These are phyloP conservation scores for Rhizopogon salebrosus DNA, from an alignment of 768 basidiomycete species.

Conservation along the genomic window DNA sequence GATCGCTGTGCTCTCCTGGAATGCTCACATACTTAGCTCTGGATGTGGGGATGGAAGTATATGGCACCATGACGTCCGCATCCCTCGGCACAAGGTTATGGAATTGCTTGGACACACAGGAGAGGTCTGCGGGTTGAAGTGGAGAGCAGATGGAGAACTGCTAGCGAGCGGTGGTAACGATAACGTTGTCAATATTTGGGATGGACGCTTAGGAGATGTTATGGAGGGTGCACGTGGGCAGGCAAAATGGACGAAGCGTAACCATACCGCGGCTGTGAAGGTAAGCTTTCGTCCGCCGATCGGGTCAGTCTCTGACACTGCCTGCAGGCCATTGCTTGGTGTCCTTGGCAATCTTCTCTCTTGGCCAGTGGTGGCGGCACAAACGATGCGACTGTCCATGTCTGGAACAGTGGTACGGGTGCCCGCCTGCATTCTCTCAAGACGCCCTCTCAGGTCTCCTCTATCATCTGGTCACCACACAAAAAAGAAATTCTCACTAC, in stretches of 20 bases:
- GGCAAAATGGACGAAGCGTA: slow-evolving; percentile 88
- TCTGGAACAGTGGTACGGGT: slow-evolving; percentile 91
- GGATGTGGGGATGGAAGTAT: slow-evolving; percentile 95
- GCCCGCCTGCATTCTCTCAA: slow-evolving; percentile 83
- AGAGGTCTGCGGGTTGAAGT: slow-evolving; percentile 90
- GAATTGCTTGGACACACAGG: slow-evolving; percentile 87
- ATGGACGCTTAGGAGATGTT: slow-evolving; percentile 67
- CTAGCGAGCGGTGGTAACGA: slow-evolving; percentile 96
- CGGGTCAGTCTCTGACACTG: not conserved
- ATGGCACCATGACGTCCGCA: slow-evolving; percentile 92
- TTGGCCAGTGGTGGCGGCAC: slow-evolving; percentile 95
- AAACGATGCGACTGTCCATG: slow-evolving; percentile 83
- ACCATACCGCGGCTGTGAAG: slow-evolving; percentile 87
- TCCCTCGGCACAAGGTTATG: slow-evolving; percentile 83
- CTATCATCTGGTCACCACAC: slow-evolving; percentile 81
- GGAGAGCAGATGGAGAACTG: slow-evolving; percentile 83
- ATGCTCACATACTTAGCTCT: slow-evolving; percentile 76
- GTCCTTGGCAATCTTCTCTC: slow-evolving; percentile 90
- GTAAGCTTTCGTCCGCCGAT: slow-evolving; percentile 22
- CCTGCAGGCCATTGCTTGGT: slow-evolving; percentile 89
- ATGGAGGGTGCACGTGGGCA: slow-evolving; percentile 39
- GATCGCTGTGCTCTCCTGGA: slow-evolving; percentile 83
- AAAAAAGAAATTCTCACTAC: slow-evolving; percentile 88
- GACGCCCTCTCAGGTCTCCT: slow-evolving; percentile 90
- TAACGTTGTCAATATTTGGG: slow-evolving; percentile 98